Evolutionary conservation across 345 rosid genomes (phyloP).

Genomic region (Rhodamnia argentea): DNA sequence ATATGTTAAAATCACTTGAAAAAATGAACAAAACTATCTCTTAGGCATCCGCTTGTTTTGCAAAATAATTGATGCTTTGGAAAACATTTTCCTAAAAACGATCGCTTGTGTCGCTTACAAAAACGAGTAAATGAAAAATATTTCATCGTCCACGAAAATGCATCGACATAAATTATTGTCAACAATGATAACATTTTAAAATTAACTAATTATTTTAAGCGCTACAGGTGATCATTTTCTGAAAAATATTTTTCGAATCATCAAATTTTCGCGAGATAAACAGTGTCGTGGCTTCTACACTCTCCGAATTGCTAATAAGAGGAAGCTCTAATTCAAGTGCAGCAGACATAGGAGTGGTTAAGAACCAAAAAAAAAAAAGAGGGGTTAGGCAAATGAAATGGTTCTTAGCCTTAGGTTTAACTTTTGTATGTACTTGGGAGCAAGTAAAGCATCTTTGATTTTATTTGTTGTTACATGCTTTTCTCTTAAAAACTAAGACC

Average conservation of each 20-base stretch:
- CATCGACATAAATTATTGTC: no score
- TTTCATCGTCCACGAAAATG: no score
- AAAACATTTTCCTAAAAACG: no score
- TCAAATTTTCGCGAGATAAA: background rate
- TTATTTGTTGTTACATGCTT: background rate
- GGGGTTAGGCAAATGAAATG: background rate
- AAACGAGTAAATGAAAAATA: no score
- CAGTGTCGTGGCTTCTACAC: rapidly evolving
- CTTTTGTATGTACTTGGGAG: background rate
- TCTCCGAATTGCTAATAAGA: background rate
- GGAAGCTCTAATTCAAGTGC: background rate
- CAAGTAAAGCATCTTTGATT: background rate
- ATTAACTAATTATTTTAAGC: no score
- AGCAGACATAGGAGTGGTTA: background rate
- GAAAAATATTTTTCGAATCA: background rate
- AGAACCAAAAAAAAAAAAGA: background rate
- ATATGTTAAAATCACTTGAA: background rate
- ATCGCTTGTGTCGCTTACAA: no score
- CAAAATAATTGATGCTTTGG: no score
- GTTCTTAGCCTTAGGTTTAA: background rate
- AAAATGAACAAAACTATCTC: background rate
- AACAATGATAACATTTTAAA: no score
- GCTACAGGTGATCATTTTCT: no score
- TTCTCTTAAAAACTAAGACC: background rate
- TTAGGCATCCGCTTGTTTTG: background rate